Percentiles rank a stretch among this genome's conserved stretches.
phyloP scores from a whole-genome alignment of 306 rosid species.

The Castanea mollissima region DNA sequence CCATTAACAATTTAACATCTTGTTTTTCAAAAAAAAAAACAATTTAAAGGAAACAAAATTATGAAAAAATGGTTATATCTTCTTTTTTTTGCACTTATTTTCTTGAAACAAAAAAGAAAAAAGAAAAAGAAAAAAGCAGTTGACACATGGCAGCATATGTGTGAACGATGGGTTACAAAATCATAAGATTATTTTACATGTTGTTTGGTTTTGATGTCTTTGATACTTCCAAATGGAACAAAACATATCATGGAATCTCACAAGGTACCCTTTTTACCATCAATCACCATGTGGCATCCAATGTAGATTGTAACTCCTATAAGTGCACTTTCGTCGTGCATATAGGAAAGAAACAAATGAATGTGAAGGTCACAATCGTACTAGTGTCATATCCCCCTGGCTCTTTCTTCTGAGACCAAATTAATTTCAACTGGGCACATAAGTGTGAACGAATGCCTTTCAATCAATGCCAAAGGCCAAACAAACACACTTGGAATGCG shows the following conservation, averaged over 20 bases:
- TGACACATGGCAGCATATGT: constrained; percentile 1
- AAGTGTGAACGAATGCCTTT: not conserved
- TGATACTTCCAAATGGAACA: not conserved
- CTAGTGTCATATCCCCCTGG: not conserved
- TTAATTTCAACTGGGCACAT: not conserved
- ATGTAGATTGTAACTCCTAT: not conserved
- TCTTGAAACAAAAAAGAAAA: no score
- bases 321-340: not conserved
- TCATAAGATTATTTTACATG: not conserved
- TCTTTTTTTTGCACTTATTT: no score
- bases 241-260: not conserved
- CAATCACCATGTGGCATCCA: not conserved
- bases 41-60: no score
- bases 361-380: not conserved
- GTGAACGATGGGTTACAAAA: not conserved
- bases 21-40: no score
- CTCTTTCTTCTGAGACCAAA: not conserved
- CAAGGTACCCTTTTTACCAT: not conserved
- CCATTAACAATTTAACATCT: no score
- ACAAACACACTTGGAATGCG: not conserved
- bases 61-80: not conserved
- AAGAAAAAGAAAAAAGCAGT: not conserved
- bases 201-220: not conserved
- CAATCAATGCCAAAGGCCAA: not conserved
- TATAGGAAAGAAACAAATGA: not conserved